Evolutionary conservation across 148 eudicot species (phyloP).

Genomic region (Rhododendron ferrugineum): DNA sequence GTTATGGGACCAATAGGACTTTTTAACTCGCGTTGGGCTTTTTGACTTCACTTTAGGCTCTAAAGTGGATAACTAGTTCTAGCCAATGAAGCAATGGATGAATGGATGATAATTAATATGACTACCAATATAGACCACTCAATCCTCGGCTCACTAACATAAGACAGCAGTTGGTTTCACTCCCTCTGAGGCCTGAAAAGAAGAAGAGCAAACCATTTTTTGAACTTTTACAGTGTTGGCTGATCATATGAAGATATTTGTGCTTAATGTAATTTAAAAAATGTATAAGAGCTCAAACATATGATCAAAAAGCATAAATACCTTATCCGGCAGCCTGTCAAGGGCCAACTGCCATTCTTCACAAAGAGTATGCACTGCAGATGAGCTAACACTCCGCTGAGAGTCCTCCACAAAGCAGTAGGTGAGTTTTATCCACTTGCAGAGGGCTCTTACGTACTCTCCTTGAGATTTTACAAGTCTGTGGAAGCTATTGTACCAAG

Average conservation of each 20-base stretch:
- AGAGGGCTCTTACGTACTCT: slow-evolving; percentile 50
- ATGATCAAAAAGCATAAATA: slow-evolving; percentile 13
- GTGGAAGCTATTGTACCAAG: slow-evolving; percentile 62
- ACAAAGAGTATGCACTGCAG: slow-evolving; percentile 37
- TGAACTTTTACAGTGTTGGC: neutral
- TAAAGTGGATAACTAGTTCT: no score
- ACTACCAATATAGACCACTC: no score
- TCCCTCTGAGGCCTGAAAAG: neutral
- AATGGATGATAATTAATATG: no score
- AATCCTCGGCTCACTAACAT: neutral
- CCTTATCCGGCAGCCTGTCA: slow-evolving; percentile 68
- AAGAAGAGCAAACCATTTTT: neutral
- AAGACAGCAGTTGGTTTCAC: neutral
- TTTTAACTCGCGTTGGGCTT: no score
- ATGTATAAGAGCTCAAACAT: neutral
- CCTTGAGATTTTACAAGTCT: slow-evolving; percentile 52
- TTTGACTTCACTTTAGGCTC: no score
- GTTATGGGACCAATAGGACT: no score
- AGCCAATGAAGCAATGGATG: no score
- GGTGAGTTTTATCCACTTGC: slow-evolving; percentile 58
- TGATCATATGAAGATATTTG: neutral
- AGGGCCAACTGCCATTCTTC: slow-evolving; percentile 62
- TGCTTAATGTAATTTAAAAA: neutral
- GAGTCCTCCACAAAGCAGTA: slow-evolving; percentile 24
- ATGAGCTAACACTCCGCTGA: slow-evolving; percentile 22